phyloP scores from a whole-genome alignment of 2,329 filamentous ascomycete genomes.

The Amylocarpus encephaloides region DNA sequence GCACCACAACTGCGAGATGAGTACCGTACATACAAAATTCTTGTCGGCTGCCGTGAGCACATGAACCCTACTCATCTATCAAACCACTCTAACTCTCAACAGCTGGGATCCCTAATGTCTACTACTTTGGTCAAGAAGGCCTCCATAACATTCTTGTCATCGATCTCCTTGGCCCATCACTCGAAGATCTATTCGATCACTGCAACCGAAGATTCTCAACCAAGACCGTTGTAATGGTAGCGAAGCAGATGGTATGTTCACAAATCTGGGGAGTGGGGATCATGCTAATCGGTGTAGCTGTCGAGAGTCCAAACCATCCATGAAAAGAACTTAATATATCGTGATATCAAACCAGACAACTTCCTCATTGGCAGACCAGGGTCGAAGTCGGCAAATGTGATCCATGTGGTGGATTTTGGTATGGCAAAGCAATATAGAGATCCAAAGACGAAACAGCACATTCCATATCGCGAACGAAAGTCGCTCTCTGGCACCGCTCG shows the following conservation, averaged over 20 bases:
- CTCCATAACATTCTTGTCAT: conserved; percentile 99
- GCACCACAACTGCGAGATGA: conserved; percentile 96
- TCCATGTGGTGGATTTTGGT: conserved; percentile 97
- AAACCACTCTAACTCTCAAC: conserved; percentile 32
- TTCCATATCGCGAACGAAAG: conserved; percentile 94
- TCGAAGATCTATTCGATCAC: conserved; percentile 96
- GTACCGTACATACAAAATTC: conserved; percentile 98
- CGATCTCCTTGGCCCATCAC: conserved; percentile 85
- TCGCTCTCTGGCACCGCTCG: conserved; percentile 92
- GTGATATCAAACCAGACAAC: conserved; percentile 99
- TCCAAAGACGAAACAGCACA: conserved; percentile 98
- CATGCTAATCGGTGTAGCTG: conserved; percentile 45
- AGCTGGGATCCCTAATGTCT: conserved; percentile 99
- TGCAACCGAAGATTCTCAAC: conserved; percentile 92
- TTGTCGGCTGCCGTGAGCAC: conserved; percentile 94
- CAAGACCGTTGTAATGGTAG: conserved; percentile 98
- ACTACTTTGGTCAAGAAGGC: conserved; percentile 98
- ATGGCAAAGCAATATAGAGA: conserved; percentile 99
- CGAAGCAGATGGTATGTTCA: conserved; percentile 83
- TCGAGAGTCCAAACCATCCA: conserved; percentile 90
- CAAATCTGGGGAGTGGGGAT: background rate
- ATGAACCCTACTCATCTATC: conserved; percentile 10
- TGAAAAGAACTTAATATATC: conserved; percentile 98
- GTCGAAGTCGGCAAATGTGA: conserved; percentile 93
- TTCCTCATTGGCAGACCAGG: conserved; percentile 91